Percentiles rank a stretch among this genome's conserved stretches.
These are phyloP conservation scores for Paramecium caudatum DNA, from an alignment of 73 alveolate species.

Conservation along the genomic window DNA sequence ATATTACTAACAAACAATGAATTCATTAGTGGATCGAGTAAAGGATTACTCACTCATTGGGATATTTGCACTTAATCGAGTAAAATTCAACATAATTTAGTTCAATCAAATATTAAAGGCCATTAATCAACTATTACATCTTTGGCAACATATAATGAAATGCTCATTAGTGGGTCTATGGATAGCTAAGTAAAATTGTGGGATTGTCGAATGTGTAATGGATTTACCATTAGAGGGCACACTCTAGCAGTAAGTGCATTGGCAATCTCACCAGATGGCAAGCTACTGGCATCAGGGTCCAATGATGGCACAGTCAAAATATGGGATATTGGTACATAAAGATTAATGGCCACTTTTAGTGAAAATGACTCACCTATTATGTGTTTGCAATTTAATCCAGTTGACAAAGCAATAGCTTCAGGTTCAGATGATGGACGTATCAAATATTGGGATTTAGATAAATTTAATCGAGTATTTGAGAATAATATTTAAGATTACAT, in stretches of 20 bases:
- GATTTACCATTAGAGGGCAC: not conserved
- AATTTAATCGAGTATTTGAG: not conserved
- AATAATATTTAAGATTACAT: not conserved
- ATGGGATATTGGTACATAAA: constrained; percentile 63
- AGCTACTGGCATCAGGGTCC: constrained; percentile 73
- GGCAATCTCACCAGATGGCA: constrained; percentile 71
- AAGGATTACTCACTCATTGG: not conserved
- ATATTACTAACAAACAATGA: not conserved
- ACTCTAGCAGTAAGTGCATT: not conserved
- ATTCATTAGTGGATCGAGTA: not conserved
- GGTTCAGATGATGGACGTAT: constrained; percentile 68
- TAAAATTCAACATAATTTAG: not conserved
- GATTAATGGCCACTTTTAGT: constrained; percentile 46
- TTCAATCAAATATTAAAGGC: not conserved
- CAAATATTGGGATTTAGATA: constrained; percentile 75
- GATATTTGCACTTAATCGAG: constrained; percentile 12
- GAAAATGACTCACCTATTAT: constrained; percentile 45
- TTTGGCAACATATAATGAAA: not conserved
- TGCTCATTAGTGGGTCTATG: not conserved
- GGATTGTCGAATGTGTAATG: not conserved
- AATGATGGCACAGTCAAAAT: constrained; percentile 71
- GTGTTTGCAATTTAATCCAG: constrained; percentile 69
- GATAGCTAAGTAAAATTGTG: not conserved
- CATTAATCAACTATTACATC: not conserved
- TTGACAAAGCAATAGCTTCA: constrained; percentile 72